Evolutionary conservation across 1,284 basidiomycete species (phyloP), one percentile per base, ranked within the genome.

Genomic region (Xerocomus minutiporus): DNA sequence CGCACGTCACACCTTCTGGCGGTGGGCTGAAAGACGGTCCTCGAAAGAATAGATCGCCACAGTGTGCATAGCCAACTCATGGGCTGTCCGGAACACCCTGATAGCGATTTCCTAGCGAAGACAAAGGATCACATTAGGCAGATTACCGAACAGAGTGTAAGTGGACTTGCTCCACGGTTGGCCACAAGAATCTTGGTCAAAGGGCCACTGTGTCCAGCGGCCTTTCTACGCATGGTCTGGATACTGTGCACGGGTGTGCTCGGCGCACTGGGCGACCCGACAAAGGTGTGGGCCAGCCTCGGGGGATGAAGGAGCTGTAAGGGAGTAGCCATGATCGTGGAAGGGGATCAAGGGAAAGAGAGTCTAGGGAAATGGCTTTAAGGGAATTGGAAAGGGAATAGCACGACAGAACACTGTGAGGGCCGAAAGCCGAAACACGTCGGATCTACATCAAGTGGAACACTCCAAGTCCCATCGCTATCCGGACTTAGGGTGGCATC

Each of bases 31-130:
- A 76, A 98, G 83, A 58, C 97, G 84, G 79, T 99, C 97, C 74
- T 99, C 97, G 70, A 82, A 88, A 15, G 94, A 97, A 79, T 93
- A 99, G 76, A 99, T 97, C 43, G 97, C 96, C 52, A 99, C 97
- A 49, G 96, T 97, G 70, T 96, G 92, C 94, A 99, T 97, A 34
- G 95, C 97, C 56, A 99, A 83, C 71, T 99, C 97, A 77, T 99
- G 96, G 51, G 97, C 93, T 2, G 97, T 98, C 67, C 97, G 83
- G 82, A 99, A 97, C 48, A 99, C 94, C 71, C 97, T 91, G 66
- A 99, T 95, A 31, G 97, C 97, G 70, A 99, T 99, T 88, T 99
- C 96, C 92, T 95, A 64, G 11, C 59, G 34, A 35, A 29, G n/a
- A 48, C 42, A 42, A 11, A 9, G 23, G 26, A 15, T 42, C 32